Evolutionary conservation across 257 asterid genomes (phyloP).

Genomic region (Verbena officinalis): DNA sequence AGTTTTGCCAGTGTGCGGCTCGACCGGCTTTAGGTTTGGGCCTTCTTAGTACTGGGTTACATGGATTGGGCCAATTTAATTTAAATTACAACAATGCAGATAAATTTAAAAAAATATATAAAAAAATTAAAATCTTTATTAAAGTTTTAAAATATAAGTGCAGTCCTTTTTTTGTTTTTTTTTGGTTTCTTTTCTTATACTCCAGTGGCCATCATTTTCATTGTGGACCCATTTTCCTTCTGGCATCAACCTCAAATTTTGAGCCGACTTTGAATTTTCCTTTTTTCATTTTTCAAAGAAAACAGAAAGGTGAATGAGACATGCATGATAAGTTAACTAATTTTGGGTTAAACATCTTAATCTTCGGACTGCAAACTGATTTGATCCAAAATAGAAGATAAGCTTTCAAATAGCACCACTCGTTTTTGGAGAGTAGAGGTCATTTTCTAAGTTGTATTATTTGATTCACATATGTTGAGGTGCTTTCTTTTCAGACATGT

Average conservation of each 20-base stretch:
- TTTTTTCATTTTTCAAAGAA: not conserved
- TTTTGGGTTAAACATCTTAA: conserved; percentile 27
- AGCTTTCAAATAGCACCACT: conserved; percentile 25
- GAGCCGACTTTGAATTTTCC: conserved; percentile 1
- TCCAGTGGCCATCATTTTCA: not conserved
- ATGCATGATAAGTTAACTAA: not conserved
- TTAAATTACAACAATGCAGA: not conserved
- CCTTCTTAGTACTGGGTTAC: no score
- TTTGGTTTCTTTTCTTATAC: no score
- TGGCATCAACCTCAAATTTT: conserved; percentile 32
- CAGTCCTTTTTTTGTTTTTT: no score
- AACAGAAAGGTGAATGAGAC: conserved; percentile 4
- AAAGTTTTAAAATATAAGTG: no score
- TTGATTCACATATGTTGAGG: not conserved
- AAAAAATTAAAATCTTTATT: no score
- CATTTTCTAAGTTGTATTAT: no score
- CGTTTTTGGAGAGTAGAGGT: not conserved
- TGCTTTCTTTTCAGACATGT: not conserved
- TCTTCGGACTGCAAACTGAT: conserved; percentile 1
- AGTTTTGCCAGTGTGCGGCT: no score
- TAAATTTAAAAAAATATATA: no score
- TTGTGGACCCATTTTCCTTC: conserved; percentile 21
- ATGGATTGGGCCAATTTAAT: not conserved
- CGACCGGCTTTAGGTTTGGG: no score
- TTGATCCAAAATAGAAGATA: conserved; percentile 20